Conservation (phyloP, 2,329 filamentous ascomycete species). For the Pseudocercospora fijiensis region DNA sequence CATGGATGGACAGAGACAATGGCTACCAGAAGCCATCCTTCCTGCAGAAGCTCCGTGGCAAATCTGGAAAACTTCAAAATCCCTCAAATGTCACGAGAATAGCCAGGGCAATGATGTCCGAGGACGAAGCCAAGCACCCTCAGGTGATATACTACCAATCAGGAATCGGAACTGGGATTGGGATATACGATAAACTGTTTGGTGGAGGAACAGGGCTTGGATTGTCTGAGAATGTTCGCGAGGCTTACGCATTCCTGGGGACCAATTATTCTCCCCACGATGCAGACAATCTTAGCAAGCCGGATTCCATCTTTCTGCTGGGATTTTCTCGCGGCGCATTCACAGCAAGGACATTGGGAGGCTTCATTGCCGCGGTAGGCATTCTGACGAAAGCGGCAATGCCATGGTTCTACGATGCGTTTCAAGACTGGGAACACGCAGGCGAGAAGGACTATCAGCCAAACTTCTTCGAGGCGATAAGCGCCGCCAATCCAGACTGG, state of each 20-base stretch:
- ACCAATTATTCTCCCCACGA: slow-evolving; percentile 53
- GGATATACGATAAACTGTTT: slow-evolving; percentile 35
- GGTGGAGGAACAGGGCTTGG: slow-evolving; percentile 39
- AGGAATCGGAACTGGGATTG: slow-evolving; percentile 39
- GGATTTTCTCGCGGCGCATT: slow-evolving; percentile 50
- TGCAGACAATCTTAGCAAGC: slow-evolving; percentile 28
- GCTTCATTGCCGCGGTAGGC: slow-evolving; percentile 47
- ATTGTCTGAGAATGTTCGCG: slow-evolving; percentile 53
- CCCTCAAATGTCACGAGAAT: slow-evolving; percentile 42
- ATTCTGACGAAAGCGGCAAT: slow-evolving; percentile 41
- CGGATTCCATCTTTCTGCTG: slow-evolving; percentile 48
- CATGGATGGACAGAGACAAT: slow-evolving; percentile 40
- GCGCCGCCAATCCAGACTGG: slow-evolving; percentile 27
- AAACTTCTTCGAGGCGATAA: slow-evolving; percentile 34
- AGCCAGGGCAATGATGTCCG: slow-evolving; percentile 36
- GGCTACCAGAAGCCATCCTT: slow-evolving; percentile 26
- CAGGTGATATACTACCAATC: slow-evolving; percentile 44
- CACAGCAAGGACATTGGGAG: slow-evolving; percentile 45
- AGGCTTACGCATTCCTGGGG: slow-evolving; percentile 63
- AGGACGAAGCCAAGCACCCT: slow-evolving; percentile 38
- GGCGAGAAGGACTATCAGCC: slow-evolving; percentile 33
- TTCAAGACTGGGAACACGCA: slow-evolving; percentile 38
- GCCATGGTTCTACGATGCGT: slow-evolving; percentile 38
- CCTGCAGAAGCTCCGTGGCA: slow-evolving; percentile 4
- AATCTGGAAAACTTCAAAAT: slow-evolving; percentile 33